A percentile compares a stretch with the other conserved stretches of the same genome.
phyloP scores from a whole-genome alignment of 805 yeast genomes.

The Candida verbasci region DNA sequence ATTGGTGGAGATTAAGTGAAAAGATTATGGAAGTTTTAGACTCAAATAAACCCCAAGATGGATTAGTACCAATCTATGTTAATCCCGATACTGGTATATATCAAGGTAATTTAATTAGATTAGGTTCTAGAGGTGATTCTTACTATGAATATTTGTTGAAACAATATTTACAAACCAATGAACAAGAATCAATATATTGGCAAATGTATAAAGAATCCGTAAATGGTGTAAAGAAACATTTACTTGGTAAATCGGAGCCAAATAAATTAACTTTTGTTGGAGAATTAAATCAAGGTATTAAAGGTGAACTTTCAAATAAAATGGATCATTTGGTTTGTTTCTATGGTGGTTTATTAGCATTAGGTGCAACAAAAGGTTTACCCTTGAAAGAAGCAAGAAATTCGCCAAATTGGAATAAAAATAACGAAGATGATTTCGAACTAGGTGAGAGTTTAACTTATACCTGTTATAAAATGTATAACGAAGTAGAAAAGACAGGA shows the following conservation, averaged over 20 bases:
- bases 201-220: conserved; percentile 75
- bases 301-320: conserved; percentile 55
- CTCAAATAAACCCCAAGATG: conserved; percentile 58
- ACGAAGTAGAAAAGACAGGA: conserved; percentile 60
- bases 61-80: conserved; percentile 79
- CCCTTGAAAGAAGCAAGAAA: conserved; percentile 52
- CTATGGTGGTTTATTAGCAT: conserved; percentile 81
- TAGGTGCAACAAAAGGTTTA: conserved; percentile 83
- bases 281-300: conserved; percentile 69
- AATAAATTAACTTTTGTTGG: conserved; percentile 65
- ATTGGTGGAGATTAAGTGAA: conserved; percentile 79
- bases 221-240: conserved; percentile 67
- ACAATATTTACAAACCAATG: conserved; percentile 76
- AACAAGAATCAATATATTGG: conserved; percentile 55
- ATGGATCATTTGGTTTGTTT: conserved; percentile 95
- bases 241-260: conserved; percentile 60
- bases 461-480: conserved; percentile 83
- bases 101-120: conserved; percentile 60
- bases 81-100: conserved; percentile 71
- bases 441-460: conserved; percentile 72
- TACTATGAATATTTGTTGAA: conserved; percentile 86
- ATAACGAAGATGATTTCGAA: conserved; percentile 57
- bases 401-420: conserved; percentile 52
- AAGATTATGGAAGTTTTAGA: conserved; percentile 68
- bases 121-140: conserved; percentile 92